Conservation (phyloP, 352 stramenopile species). For the Peronospora destructor region DNA sequence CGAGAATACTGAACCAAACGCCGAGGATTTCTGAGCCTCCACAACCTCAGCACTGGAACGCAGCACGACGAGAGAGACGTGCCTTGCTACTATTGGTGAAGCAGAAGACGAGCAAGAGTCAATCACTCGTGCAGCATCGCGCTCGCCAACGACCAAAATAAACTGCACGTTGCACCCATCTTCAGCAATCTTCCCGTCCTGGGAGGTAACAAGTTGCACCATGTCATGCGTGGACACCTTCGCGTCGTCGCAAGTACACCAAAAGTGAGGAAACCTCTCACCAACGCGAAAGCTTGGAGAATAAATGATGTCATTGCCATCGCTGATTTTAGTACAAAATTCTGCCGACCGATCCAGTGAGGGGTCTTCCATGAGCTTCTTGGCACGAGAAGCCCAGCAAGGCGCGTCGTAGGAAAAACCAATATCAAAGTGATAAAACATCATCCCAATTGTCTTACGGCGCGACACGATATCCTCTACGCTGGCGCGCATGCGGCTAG, state of each 20-base stretch:
- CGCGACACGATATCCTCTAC: slow-evolving; percentile 54
- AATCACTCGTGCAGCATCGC: slow-evolving; percentile 21
- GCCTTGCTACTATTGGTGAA: slow-evolving; percentile 16
- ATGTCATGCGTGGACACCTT: slow-evolving; percentile 54
- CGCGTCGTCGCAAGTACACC: slow-evolving; percentile 22
- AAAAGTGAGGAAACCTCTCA: slow-evolving; percentile 66
- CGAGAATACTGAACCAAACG: slow-evolving; percentile 31
- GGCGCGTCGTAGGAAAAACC: slow-evolving; percentile 68
- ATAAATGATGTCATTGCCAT: slow-evolving; percentile 31
- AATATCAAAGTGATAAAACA: slow-evolving; percentile 86
- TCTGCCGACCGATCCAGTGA: slow-evolving; percentile 43
- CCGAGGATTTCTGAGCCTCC: slow-evolving; percentile 7
- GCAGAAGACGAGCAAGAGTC: slow-evolving; percentile 9
- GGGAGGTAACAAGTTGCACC: slow-evolving; percentile 7
- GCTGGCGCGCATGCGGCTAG: slow-evolving; percentile 45
- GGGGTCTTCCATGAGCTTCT: slow-evolving; percentile 55
- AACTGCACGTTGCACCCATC: slow-evolving; percentile 38
- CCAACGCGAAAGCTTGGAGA: slow-evolving; percentile 41
- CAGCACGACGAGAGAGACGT: slow-evolving; percentile 40
- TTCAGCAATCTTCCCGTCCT: slow-evolving; percentile 4
- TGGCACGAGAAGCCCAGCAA: slow-evolving; percentile 36
- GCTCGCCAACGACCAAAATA: slow-evolving; percentile 40
- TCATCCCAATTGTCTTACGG: slow-evolving; percentile 62
- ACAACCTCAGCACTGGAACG: slow-evolving; percentile 16
- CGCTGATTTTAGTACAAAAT: slow-evolving; percentile 27